These are phyloP conservation scores for Boletus rufocinnamomeus DNA, from an alignment of 768 basidiomycete genomes.

Conservation along the genomic window DNA sequence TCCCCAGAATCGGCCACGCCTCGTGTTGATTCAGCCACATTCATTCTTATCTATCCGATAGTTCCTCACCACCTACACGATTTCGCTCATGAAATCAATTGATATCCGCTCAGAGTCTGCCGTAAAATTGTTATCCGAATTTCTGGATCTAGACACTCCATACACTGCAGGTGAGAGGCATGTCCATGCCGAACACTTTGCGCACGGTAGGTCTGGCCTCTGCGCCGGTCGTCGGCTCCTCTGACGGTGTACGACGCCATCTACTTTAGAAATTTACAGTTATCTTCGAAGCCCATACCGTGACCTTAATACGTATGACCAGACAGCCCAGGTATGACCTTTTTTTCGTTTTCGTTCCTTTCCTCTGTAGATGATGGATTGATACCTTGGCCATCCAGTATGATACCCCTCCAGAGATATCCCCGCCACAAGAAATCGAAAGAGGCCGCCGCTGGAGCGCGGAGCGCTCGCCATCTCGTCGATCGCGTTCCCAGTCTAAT, in stretches of 20 bases:
- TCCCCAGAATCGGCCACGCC: not conserved
- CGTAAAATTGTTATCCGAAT: conserved; percentile 81
- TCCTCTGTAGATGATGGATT: conserved; percentile 5
- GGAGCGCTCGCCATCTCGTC: conserved; percentile 22
- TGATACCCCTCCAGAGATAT: conserved; percentile 48
- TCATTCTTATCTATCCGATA: conserved; percentile 35
- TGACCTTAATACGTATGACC: conserved; percentile 82
- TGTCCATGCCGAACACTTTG: conserved; percentile 88
- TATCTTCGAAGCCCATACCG: conserved; percentile 88
- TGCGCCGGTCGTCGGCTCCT: not conserved
- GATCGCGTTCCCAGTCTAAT: conserved; percentile 30
- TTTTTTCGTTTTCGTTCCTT: not conserved
- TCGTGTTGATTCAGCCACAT: conserved; percentile 10
- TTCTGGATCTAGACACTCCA: conserved; percentile 75
- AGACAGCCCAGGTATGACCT: conserved; percentile 68
- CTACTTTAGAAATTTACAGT: conserved; percentile 72
- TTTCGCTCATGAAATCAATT: conserved; percentile 89
- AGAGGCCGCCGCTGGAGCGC: conserved; percentile 33
- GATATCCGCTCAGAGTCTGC: conserved; percentile 92
- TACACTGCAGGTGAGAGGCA: conserved; percentile 58
- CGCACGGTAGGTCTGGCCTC: conserved; percentile 65
- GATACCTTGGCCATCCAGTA: conserved; percentile 47
- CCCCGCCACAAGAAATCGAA: conserved; percentile 36
- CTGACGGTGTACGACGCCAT: conserved; percentile 3
- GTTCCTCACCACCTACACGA: conserved; percentile 87